A percentile compares a stretch with the other conserved stretches of the same genome.
These are phyloP conservation scores for Solanum okadae DNA, from an alignment of 257 asterid genomes.

Conservation along the genomic window DNA sequence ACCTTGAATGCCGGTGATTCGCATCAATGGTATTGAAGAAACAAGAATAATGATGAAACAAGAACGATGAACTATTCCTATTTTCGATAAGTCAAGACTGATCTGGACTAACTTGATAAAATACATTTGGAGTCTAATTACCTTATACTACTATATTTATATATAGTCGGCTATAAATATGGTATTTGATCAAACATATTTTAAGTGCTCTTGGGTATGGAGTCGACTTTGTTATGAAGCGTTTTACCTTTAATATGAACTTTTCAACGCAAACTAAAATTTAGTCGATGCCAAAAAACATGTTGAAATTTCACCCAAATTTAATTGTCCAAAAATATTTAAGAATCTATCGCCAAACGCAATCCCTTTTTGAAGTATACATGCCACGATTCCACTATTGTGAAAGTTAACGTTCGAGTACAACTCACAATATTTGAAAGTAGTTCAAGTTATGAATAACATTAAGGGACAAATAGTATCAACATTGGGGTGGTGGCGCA, in stretches of 20 bases:
- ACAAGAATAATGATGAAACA: neutral
- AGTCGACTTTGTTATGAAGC: no score
- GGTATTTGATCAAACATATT: neutral
- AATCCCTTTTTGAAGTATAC: neutral
- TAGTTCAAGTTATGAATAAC: no score
- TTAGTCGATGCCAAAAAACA: no score
- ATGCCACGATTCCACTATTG: neutral
- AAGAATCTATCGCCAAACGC: neutral
- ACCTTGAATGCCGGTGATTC: neutral
- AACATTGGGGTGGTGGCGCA: conserved; percentile 82
- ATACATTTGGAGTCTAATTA: neutral
- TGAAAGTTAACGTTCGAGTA: neutral
- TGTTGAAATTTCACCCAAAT: neutral
- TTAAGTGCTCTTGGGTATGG: neutral
- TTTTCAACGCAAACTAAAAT: neutral
- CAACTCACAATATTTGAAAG: neutral
- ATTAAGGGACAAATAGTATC: neutral
- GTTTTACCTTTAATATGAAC: no score
- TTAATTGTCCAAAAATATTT: neutral
- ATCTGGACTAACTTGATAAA: neutral
- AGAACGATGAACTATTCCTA: neutral
- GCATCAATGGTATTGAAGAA: neutral
- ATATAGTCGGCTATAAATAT: neutral
- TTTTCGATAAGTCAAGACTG: neutral
- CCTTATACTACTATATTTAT: neutral